Conservation (phyloP, 805 yeast species). For the Barnettozyma pratensis region DNA sequence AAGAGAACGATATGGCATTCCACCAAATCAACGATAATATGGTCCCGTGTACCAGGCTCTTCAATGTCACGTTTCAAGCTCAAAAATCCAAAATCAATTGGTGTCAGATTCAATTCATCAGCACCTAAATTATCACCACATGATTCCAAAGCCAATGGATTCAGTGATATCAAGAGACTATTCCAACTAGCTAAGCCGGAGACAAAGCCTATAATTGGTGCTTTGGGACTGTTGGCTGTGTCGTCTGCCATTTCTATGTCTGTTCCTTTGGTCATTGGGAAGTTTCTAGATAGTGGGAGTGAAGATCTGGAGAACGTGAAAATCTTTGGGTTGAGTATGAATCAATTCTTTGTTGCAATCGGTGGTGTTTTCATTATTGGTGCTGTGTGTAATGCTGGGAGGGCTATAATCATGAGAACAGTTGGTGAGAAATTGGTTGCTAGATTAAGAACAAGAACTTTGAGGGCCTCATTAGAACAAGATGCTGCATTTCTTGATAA, state of each 20-base stretch:
- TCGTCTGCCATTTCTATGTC: constrained; percentile 80
- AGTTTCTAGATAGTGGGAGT: constrained; percentile 58
- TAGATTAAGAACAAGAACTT: constrained; percentile 69
- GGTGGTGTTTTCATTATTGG: constrained; percentile 66
- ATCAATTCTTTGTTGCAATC: constrained; percentile 59
- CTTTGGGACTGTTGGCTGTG: constrained; percentile 56
- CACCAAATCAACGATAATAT: too few relatives aligned
- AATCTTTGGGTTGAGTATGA: constrained; percentile 56
- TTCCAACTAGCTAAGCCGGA: constrained; percentile 56
- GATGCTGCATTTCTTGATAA: constrained; percentile 88
- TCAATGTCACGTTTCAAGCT: not conserved
- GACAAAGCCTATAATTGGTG: constrained; percentile 47
- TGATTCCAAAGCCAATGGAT: constrained; percentile 32
- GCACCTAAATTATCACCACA: constrained; percentile 24
- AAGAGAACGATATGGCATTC: too few relatives aligned
- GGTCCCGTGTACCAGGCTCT: too few relatives aligned
- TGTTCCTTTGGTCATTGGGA: constrained; percentile 80
- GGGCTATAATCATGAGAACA: constrained; percentile 67
- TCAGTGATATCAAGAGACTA: constrained; percentile 36
- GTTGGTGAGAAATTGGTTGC: constrained; percentile 89
- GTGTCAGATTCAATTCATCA: too few relatives aligned
- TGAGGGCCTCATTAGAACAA: constrained; percentile 73
- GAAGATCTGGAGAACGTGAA: constrained; percentile 26
- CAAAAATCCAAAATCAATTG: too few relatives aligned
- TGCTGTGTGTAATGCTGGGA: constrained; percentile 72